Conservation (phyloP, 352 stramenopile genomes). For the Bremia lactucae region DNA sequence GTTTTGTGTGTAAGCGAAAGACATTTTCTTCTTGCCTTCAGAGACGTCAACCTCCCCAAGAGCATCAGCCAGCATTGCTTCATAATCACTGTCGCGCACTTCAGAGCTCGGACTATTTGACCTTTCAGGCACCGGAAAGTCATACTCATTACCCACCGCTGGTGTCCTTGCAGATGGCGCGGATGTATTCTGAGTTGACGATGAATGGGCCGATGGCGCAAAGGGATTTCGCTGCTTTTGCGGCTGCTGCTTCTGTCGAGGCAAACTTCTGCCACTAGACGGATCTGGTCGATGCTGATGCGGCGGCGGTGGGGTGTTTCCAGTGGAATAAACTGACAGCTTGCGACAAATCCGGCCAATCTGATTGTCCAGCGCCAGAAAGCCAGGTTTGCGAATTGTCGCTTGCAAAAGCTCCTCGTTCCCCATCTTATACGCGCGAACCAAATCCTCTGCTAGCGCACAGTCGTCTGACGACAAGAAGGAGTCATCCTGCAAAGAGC, state of each 20-base stretch:
- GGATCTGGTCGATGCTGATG: conserved; percentile 17
- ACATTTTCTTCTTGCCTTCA: conserved; percentile 12
- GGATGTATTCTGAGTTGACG: conserved; percentile 25
- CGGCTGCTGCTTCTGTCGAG: conserved; percentile 13
- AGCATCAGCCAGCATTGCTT: conserved; percentile 20
- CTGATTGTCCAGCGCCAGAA: conserved; percentile 72
- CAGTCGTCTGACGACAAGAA: conserved; percentile 72
- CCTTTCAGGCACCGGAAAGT: conserved; percentile 9
- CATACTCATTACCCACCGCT: conserved; percentile 18
- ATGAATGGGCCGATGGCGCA: conserved; percentile 13
- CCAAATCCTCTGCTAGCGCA: conserved; percentile 60
- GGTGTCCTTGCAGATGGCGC: conserved; percentile 18
- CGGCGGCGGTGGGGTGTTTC: conserved; percentile 1
- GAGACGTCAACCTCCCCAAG: conserved; percentile 21
- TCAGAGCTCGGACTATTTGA: conserved; percentile 9
- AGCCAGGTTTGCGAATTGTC: conserved; percentile 62
- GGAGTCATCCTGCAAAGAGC: conserved; percentile 63
- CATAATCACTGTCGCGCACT: conserved; percentile 24
- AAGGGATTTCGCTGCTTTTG: conserved; percentile 25
- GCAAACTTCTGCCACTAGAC: conserved; percentile 6
- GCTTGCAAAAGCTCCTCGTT: conserved; percentile 65
- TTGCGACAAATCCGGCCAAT: conserved; percentile 58
- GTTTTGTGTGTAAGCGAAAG: not conserved
- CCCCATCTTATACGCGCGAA: conserved; percentile 66
- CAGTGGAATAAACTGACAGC: conserved; percentile 47